Evolutionary conservation across 768 basidiomycete genomes (phyloP).

Genomic region (Suillus alpinus): DNA sequence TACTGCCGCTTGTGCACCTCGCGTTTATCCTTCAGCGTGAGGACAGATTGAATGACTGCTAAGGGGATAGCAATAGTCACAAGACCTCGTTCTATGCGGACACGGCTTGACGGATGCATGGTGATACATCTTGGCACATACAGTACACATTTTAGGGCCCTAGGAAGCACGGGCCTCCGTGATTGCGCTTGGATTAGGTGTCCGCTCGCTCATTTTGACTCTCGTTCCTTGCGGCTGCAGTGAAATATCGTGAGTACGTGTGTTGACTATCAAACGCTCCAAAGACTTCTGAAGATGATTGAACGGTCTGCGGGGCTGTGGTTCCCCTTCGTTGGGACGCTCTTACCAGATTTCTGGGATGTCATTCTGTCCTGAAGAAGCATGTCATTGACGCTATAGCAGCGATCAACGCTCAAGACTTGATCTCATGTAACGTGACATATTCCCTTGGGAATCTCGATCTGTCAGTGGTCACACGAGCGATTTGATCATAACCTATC

Average conservation of each 20-base stretch:
- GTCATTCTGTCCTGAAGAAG: background rate
- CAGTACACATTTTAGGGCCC: too few species aligned
- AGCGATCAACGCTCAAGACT: background rate
- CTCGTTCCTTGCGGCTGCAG: background rate
- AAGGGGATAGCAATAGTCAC: too few species aligned
- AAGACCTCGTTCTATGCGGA: too few species aligned
- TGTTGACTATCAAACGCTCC: background rate
- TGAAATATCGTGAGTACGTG: background rate
- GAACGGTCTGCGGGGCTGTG: background rate
- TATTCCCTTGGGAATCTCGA: background rate
- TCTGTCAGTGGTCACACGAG: background rate
- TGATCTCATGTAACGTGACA: background rate
- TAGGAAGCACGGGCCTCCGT: too few species aligned
- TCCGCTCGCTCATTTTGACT: background rate
- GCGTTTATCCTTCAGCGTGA: too few species aligned
- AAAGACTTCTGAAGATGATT: background rate
- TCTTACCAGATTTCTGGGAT: background rate
- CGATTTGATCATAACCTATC: too few species aligned
- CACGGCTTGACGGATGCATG: too few species aligned
- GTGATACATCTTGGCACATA: too few species aligned
- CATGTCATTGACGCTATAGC: background rate
- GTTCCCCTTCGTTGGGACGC: background rate
- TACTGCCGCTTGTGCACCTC: too few species aligned
- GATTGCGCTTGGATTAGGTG: background rate
- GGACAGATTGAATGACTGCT: too few species aligned